phyloP scores from a whole-genome alignment of 345 rosid species.

The Eucalyptus sp. region DNA sequence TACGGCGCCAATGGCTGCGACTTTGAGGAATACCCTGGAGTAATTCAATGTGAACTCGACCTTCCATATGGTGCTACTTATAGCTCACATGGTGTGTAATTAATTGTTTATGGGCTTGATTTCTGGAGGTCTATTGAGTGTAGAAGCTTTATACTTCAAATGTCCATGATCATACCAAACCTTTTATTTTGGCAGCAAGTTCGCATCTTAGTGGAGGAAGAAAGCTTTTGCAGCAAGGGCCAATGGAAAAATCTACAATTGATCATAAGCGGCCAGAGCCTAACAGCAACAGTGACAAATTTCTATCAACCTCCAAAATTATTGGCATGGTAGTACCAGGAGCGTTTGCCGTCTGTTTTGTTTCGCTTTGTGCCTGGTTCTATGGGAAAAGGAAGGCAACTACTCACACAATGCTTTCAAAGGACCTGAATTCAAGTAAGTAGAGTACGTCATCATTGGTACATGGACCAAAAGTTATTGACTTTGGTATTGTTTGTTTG shows the following conservation, averaged over 20 bases:
- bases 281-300: not conserved
- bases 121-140: not conserved
- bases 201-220: constrained; percentile 8
- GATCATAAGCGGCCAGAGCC: not conserved
- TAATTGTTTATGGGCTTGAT: not conserved
- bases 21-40: constrained; percentile 12
- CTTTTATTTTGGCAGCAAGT: not conserved
- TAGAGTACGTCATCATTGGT: not conserved
- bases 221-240: constrained; percentile 24
- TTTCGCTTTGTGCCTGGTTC: constrained; percentile 47
- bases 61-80: constrained; percentile 20
- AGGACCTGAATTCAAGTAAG: constrained; percentile 60
- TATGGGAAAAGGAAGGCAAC: constrained; percentile 46
- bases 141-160: not conserved
- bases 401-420: constrained; percentile 41
- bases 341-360: constrained; percentile 31
- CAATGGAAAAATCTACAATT: not conserved
- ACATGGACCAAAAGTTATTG: not conserved
- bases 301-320: not conserved
- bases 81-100: not conserved
- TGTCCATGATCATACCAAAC: not conserved
- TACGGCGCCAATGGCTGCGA: constrained; percentile 33
- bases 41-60: constrained; percentile 20
- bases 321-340: constrained; percentile 38
- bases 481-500: not conserved